A percentile compares a stretch with the other conserved stretches of the same genome.
Conservation (phyloP, 1,284 basidiomycete genomes). For the Microbotryum lychnidis-dioicae region DNA sequence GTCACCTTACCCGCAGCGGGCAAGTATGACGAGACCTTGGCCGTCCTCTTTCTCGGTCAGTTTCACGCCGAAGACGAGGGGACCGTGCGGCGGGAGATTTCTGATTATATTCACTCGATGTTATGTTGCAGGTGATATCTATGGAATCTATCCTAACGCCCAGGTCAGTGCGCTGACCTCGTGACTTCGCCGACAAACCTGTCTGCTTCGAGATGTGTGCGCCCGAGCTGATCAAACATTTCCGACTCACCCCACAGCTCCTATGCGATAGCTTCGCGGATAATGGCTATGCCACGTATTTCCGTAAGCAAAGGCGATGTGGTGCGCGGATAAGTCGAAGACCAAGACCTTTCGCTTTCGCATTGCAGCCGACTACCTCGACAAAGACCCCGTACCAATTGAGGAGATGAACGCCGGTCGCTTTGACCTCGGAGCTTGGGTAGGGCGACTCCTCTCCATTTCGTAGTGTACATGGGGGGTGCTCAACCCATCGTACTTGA, state of each 20-base stretch:
- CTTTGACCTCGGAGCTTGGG: constrained; percentile 30
- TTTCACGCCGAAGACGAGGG: too few species aligned
- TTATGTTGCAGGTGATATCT: neutral
- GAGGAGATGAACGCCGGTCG: constrained; percentile 43
- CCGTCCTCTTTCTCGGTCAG: constrained; percentile 37
- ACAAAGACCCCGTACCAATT: constrained; percentile 51
- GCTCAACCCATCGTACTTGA: constrained; percentile 46
- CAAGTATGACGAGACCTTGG: constrained; percentile 32
- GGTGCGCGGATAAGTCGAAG: neutral
- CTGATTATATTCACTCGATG: constrained; percentile 9
- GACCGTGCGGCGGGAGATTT: too few species aligned
- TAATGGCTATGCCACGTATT: constrained; percentile 59
- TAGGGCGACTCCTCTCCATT: neutral
- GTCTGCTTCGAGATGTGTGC: neutral
- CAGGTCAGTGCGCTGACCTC: neutral
- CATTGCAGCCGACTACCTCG: constrained; percentile 42
- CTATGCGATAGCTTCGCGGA: constrained; percentile 60
- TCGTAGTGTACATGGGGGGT: constrained; percentile 42
- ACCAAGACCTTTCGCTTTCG: neutral
- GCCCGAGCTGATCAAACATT: constrained; percentile 1
- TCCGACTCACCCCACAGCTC: constrained; percentile 4
- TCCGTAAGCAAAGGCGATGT: constrained; percentile 43
- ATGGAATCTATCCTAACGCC: neutral
- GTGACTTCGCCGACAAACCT: neutral
- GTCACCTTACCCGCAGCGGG: neutral